Base-by-base conservation (phyloP, 2,329 filamentous ascomycete genomes). In the Diaporthe velutina region DNA sequence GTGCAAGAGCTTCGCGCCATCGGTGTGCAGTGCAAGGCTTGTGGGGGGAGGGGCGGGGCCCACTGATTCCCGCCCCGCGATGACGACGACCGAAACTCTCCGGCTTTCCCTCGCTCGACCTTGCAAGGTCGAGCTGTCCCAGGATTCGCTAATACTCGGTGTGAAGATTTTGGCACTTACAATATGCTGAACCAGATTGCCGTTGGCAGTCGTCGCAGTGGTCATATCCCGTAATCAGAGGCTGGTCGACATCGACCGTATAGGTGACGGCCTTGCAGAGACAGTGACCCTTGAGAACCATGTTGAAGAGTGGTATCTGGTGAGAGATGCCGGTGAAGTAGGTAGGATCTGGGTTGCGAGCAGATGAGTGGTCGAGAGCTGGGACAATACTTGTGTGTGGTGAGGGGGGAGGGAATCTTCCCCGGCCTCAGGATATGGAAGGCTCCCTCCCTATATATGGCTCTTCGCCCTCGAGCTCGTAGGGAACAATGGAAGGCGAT, bases 131-230 rank as follows among this genome's bases (percentile, higher is more conserved):
- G 42, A 30, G 40, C n/a, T 7, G 40, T 42, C n/a, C 15, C n/a
- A n/a, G n/a, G n/a, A 64, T 25, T 25, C 6, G 38, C 15, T 15
- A 58, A 3, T 15, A 52, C 22, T 35, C 38, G 42, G n/a, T 54
- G 45, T 67, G 25, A 45, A 30, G 25, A 8, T 55, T 7, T 45
- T 33, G 19, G 28, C 64, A 81, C 88, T 77, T 83, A 91, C 90
- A 93, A 83, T 93, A 93, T 74, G 92, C 93, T 25, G 91, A 93
- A 77, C 92, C 92, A 68, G 84, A 89, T 84, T 93, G 92, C 80
- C 92, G 91, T 84, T 93, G 92, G 88, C 92, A 93, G 84, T 93
- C 92, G 80, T 93, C 92, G 80, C 92, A 93, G 86, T 93, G 92
- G 81, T 93, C 93, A 82, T 93, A 93, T 77, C 89, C 92, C 70